phyloP scores from a whole-genome alignment of 2,329 filamentous ascomycete species.

The Fusarium humuli region DNA sequence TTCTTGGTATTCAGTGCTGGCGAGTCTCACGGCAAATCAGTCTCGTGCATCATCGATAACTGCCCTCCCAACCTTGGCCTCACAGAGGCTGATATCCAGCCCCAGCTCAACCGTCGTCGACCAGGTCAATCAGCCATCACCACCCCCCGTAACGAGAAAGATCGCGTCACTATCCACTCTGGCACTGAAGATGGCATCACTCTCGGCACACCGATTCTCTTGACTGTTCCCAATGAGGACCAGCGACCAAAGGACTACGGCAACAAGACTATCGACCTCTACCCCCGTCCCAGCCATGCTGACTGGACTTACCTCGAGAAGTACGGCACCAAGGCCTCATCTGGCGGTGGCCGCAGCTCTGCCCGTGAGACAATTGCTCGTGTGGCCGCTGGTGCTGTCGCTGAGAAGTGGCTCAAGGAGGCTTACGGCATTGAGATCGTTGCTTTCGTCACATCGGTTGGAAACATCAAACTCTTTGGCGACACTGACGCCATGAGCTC shows the following conservation, averaged over 20 bases:
- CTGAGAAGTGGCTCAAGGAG: conserved; percentile 88
- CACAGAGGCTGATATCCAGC: conserved; percentile 89
- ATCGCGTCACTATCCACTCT: conserved; percentile 90
- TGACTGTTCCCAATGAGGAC: conserved; percentile 92
- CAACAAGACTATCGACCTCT: conserved; percentile 88
- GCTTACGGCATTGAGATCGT: conserved; percentile 91
- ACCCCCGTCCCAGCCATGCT: conserved; percentile 91
- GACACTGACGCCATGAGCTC: conserved; percentile 66
- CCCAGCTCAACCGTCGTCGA: conserved; percentile 89
- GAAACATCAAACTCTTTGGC: conserved; percentile 59
- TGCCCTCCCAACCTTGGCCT: conserved; percentile 89
- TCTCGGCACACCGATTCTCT: conserved; percentile 88
- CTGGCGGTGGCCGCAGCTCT: conserved; percentile 88
- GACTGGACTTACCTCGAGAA: conserved; percentile 98
- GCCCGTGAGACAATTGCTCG: conserved; percentile 96
- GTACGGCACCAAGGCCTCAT: conserved; percentile 93
- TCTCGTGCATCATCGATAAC: conserved; percentile 95
- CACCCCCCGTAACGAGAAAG: conserved; percentile 92
- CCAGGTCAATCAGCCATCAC: conserved; percentile 92
- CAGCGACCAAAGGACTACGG: conserved; percentile 94
- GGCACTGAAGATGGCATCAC: conserved; percentile 92
- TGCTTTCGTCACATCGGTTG: conserved; percentile 88
- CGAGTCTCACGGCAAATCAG: conserved; percentile 87
- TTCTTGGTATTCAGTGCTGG: conserved; percentile 52
- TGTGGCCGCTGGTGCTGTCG: conserved; percentile 91